A percentile compares a stretch with the other conserved stretches of the same genome.
phyloP scores from a whole-genome alignment of 2,329 filamentous ascomycete species.

The Ceratocystis lukuohia region DNA sequence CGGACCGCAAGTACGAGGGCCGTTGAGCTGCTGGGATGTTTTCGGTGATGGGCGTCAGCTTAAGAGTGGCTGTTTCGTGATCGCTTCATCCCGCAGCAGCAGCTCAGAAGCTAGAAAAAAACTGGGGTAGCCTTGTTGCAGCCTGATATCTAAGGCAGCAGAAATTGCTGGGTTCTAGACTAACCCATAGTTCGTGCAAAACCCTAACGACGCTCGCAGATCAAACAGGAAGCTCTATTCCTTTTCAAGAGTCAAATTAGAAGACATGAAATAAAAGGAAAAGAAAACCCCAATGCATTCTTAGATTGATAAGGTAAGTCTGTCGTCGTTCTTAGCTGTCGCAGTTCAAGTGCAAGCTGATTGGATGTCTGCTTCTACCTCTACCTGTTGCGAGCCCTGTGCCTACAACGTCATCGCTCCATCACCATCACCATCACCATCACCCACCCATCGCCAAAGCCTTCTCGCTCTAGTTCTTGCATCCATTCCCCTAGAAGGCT shows the following conservation, averaged over 20 bases:
- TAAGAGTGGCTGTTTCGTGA: background rate
- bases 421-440: no score
- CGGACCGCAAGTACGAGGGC: no score
- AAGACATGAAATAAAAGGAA: no score
- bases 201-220: background rate
- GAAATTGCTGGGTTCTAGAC: background rate
- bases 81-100: background rate
- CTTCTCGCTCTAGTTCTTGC: background rate
- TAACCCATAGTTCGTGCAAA: background rate
- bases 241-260: no score
- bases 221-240: background rate
- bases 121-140: constrained; percentile 1
- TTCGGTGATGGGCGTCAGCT: no score
- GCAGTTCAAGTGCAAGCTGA: background rate
- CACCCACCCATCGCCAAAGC: no score
- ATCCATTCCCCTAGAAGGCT: background rate
- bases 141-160: constrained; percentile 4
- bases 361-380: background rate
- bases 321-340: background rate
- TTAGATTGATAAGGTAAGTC: background rate
- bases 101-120: background rate
- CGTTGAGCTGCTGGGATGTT: no score
- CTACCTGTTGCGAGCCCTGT: no score
- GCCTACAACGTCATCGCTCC: no score
- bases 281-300: background rate